Conservation (phyloP, 257 asterid species). For the Solanum sejunctum region DNA sequence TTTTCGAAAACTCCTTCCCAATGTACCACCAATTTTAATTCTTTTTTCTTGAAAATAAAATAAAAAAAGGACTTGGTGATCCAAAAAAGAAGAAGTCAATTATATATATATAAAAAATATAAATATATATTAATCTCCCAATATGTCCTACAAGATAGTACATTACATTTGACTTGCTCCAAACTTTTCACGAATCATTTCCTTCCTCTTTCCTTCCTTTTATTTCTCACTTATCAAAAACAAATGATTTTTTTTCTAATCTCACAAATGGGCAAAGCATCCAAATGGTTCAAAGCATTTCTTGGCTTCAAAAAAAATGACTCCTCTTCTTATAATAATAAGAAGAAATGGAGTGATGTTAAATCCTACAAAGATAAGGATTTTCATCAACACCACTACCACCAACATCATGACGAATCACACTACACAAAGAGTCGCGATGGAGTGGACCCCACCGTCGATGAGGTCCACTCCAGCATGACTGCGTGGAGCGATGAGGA, state of each 20-base stretch:
- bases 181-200: not conserved
- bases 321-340: not conserved
- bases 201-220: not conserved
- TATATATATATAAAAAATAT: not conserved
- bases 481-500: not conserved
- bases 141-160: not conserved
- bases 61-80: not conserved
- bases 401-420: not conserved
- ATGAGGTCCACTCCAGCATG: not conserved
- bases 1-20: not conserved
- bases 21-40: not conserved
- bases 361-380: not conserved
- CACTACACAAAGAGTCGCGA: not conserved
- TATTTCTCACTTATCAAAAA: not conserved
- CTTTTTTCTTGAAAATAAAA: not conserved
- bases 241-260: not conserved
- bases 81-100: not conserved
- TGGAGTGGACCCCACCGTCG: not conserved
- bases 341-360: not conserved
- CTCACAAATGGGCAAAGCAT: not conserved
- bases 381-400: not conserved
- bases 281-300: not conserved
- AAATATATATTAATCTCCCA: not conserved
- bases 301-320: not conserved
- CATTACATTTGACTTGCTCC: not conserved